phyloP scores from a whole-genome alignment of 2,329 filamentous ascomycete species.

The Alternaria incomplexa region DNA sequence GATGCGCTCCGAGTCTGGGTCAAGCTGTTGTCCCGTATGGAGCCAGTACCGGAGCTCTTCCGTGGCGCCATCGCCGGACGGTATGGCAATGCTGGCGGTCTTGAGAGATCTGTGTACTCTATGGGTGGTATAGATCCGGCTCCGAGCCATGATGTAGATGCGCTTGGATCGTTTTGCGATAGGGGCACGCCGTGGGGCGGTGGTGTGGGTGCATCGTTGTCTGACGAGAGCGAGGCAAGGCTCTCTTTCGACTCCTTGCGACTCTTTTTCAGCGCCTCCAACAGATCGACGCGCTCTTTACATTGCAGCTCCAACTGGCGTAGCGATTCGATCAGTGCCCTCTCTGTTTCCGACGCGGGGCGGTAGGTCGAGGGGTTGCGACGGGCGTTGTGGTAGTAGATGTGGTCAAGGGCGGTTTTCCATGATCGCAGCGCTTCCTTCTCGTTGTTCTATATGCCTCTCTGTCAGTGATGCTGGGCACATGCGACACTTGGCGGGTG shows the following conservation, averaged over 20 bases:
- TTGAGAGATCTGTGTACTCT: conserved; percentile 80
- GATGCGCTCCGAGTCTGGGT: conserved; percentile 29
- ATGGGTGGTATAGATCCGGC: conserved; percentile 82
- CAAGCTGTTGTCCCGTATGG: conserved; percentile 29
- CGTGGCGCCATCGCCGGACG: conserved; percentile 56
- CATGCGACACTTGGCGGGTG: neutral
- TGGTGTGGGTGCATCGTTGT: conserved; percentile 31
- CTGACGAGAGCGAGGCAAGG: conserved; percentile 23
- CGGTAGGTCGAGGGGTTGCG: conserved; percentile 71
- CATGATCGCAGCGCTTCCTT: conserved; percentile 88
- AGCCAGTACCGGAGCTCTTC: conserved; percentile 53
- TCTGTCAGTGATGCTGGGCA: conserved; percentile 1
- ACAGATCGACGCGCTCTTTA: conserved; percentile 87
- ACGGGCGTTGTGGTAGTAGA: conserved; percentile 83
- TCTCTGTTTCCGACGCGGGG: conserved; percentile 82
- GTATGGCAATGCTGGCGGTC: conserved; percentile 66
- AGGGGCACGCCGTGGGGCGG: conserved; percentile 26
- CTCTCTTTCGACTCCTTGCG: conserved; percentile 59
- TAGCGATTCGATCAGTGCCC: conserved; percentile 79
- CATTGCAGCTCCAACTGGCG: conserved; percentile 86
- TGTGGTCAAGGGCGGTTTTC: conserved; percentile 85
- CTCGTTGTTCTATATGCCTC: conserved; percentile 77
- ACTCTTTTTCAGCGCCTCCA: conserved; percentile 78
- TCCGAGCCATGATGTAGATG: conserved; percentile 67
- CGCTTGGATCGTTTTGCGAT: conserved; percentile 16